phyloP scores from a whole-genome alignment of 2,329 filamentous ascomycete species.

The Fusarium temperatum region DNA sequence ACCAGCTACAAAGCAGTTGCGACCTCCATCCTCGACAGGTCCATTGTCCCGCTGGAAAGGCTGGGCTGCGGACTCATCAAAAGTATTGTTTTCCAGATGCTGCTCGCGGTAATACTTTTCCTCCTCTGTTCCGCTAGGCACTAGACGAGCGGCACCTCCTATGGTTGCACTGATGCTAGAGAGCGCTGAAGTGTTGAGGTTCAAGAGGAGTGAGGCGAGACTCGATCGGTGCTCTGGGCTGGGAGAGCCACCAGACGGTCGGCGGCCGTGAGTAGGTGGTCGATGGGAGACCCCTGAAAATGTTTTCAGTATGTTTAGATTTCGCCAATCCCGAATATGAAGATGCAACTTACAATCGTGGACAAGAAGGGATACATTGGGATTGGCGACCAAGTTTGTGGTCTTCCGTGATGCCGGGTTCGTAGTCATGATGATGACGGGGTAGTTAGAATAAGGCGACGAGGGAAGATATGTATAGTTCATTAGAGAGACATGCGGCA shows the following conservation, averaged over 20 bases:
- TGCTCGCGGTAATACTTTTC: conserved; percentile 84
- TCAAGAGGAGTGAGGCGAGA: conserved; percentile 83
- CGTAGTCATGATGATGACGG: conserved; percentile 96
- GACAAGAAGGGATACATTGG: conserved; percentile 90
- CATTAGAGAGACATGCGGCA: conserved; percentile 95
- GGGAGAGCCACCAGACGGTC: conserved; percentile 69
- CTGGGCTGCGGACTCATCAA: conserved; percentile 63
- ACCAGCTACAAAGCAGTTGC: conserved; percentile 77
- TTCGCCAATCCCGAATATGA: background rate
- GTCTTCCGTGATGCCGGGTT: conserved; percentile 82
- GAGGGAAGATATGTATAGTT: conserved; percentile 96
- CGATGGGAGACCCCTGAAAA: conserved; percentile 83
- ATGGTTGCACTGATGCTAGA: conserved; percentile 93
- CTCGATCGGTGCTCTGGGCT: conserved; percentile 74
- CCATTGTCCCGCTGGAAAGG: conserved; percentile 48
- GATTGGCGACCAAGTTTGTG: conserved; percentile 83
- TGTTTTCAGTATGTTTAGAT: background rate
- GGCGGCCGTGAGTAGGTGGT: conserved; percentile 75
- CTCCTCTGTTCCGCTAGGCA: conserved; percentile 78
- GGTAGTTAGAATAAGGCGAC: conserved; percentile 72
- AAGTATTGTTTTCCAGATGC: conserved; percentile 93
- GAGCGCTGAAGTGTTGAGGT: conserved; percentile 89
- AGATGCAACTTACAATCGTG: conserved; percentile 74
- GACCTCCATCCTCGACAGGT: conserved; percentile 60
- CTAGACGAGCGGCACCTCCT: conserved; percentile 82